Evolutionary conservation across 2,329 filamentous ascomycete species (phyloP).

Genomic region (Phialophora macrospora): DNA sequence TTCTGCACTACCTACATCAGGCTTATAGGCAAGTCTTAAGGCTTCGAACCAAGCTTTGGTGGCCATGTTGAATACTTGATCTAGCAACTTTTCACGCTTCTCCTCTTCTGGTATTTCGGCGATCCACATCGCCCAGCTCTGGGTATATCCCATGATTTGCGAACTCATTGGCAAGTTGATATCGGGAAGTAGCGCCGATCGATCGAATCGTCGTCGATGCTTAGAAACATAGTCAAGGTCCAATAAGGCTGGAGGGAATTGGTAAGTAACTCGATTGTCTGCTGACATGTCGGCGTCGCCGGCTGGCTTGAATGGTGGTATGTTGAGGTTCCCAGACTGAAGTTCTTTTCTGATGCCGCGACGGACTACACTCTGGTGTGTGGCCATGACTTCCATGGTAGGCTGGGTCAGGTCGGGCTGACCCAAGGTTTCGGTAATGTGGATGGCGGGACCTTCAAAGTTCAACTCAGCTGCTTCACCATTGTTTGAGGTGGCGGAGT

Average conservation of each 20-base stretch:
- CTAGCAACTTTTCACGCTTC: constrained; percentile 29
- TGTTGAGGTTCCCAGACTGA: constrained; percentile 17
- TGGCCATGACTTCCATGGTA: background rate
- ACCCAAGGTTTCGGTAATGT: background rate
- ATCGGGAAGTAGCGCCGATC: constrained; percentile 22
- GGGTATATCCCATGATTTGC: constrained; percentile 32
- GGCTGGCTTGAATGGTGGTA: constrained; percentile 13
- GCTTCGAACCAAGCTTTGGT: constrained; percentile 36
- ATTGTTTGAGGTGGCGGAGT: background rate
- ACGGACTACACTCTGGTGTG: background rate
- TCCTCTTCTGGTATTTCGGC: constrained; percentile 30
- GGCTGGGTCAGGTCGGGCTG: background rate
- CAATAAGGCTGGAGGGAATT: constrained; percentile 14
- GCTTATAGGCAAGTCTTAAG: constrained; percentile 27
- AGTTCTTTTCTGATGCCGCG: constrained; percentile 20
- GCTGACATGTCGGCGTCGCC: background rate
- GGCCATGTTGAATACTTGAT: constrained; percentile 32
- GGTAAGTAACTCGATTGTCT: background rate
- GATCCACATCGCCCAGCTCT: constrained; percentile 33
- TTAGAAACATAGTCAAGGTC: background rate
- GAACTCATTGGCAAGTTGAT: constrained; percentile 28
- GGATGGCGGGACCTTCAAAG: background rate
- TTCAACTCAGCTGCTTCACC: background rate
- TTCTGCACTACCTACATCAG: constrained; percentile 1
- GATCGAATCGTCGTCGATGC: constrained; percentile 19